Base-by-base conservation (phyloP, 2,329 filamentous ascomycete genomes). In the Claviceps sp. region DNA sequence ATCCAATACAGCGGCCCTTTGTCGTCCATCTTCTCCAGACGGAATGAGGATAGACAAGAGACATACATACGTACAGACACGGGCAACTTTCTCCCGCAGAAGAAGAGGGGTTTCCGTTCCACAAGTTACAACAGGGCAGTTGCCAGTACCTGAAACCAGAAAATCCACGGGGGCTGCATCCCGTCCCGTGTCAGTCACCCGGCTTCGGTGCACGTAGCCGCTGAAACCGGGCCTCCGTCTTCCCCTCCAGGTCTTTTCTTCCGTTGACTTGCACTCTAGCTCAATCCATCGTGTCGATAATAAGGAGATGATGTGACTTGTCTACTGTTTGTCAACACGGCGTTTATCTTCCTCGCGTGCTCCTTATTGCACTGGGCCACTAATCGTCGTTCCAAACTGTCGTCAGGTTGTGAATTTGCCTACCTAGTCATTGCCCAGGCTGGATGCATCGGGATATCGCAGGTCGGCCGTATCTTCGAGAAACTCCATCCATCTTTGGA, bases 391-490 rank as follows among this genome's bases (percentile, higher is more conserved):
- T 34, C 30, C 30, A 34, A 11, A 34, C 30, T 34, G 30, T 11
- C 30, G 30, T 34, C 9, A 34, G 30, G 30, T 30, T 30, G 26
- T 30, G 4, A 41, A 7, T 16, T 7, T 5, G 22, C 13, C 16
- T 11, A 14, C 52, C 42, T 60, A 56, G 26, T 56, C 54, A 22
- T 44, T 50, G 13, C 14, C 30, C 16, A 76, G 56, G 13, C 65
- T 66, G 6, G 72, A 66, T 41, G 82, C 63, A 63, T 93, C 86
- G 3, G 91, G 88, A 68, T 96, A 97, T 63, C 93, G 76, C 59
- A 97, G 70, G 70, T 97, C 91, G 7, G 89, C 86, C 61, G 95
- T 74, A 57, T 95, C 88, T 67, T 97, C 91, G 34, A 97, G 73
- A 65, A 85, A 91, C 9, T 76, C 79, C 87, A 96, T 95, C 93